A percentile compares a stretch with the other conserved stretches of the same genome.
phyloP scores from a whole-genome alignment of 345 rosid species.

The Brassica juncea region DNA sequence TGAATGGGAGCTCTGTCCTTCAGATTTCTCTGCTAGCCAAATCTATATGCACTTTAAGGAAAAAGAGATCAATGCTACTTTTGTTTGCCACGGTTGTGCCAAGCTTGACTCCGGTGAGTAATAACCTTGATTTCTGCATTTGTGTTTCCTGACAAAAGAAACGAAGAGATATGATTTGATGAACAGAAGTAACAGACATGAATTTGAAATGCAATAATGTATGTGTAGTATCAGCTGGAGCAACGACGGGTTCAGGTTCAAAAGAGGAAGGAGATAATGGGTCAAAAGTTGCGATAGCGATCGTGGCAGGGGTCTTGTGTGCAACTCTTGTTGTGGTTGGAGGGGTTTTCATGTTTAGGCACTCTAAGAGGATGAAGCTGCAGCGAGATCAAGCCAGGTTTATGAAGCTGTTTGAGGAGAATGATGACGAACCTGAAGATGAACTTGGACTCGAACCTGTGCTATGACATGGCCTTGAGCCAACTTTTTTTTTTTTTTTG shows the following conservation, averaged over 20 bases:
- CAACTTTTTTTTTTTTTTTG: background rate
- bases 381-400: constrained; percentile 91
- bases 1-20: constrained; percentile 91
- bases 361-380: constrained; percentile 74
- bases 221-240: constrained; percentile 18
- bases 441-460: constrained; percentile 71
- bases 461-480: constrained; percentile 10
- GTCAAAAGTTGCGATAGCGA: constrained; percentile 45
- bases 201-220: background rate
- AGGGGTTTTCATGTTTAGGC: constrained; percentile 44
- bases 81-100: constrained; percentile 62
- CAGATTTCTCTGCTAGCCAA: constrained; percentile 65
- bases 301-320: constrained; percentile 48
- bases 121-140: background rate
- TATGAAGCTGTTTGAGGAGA: constrained; percentile 83
- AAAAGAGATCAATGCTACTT: constrained; percentile 67
- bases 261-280: constrained; percentile 36
- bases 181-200: constrained; percentile 8
- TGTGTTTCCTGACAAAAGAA: constrained; percentile 27
- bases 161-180: background rate
- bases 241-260: constrained; percentile 1
- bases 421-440: constrained; percentile 88
- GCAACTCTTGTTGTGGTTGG: constrained; percentile 50
- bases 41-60: constrained; percentile 52
- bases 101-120: constrained; percentile 50